A percentile compares a stretch with the other conserved stretches of the same genome.
Conservation (phyloP, 768 basidiomycete genomes). For the Lentinula boryana region DNA sequence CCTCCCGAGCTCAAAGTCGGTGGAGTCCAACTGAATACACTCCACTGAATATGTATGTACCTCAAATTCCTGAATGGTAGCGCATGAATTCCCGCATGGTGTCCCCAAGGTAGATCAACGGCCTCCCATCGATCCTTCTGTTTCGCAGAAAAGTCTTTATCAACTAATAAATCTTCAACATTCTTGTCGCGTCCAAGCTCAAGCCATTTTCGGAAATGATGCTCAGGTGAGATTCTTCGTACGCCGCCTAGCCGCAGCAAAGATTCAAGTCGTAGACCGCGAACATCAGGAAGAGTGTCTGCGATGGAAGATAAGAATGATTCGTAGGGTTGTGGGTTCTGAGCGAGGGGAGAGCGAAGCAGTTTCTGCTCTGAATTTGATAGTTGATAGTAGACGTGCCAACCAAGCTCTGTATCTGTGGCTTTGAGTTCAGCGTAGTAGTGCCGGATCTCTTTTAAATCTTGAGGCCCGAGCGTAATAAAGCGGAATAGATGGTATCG, state of each 20-base stretch:
- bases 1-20: neutral
- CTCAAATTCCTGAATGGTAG: neutral
- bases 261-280: neutral
- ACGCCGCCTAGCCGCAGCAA: neutral
- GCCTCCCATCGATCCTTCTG: neutral
- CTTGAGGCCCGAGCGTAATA: neutral
- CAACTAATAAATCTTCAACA: neutral
- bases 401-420: neutral
- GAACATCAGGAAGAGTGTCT: neutral
- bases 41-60: neutral
- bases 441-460: neutral
- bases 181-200: neutral
- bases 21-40: neutral
- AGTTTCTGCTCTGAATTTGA: neutral
- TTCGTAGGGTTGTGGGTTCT: neutral
- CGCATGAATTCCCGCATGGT: neutral
- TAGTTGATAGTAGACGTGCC: neutral
- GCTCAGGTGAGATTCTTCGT: neutral
- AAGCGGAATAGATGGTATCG: neutral
- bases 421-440: neutral
- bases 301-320: neutral
- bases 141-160: neutral
- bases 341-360: neutral
- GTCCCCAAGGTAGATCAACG: constrained; percentile 2
- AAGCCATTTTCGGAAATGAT: neutral